Base-by-base conservation (phyloP, 192 early-diverging fungal genomes). In the Podila horticola region DNA sequence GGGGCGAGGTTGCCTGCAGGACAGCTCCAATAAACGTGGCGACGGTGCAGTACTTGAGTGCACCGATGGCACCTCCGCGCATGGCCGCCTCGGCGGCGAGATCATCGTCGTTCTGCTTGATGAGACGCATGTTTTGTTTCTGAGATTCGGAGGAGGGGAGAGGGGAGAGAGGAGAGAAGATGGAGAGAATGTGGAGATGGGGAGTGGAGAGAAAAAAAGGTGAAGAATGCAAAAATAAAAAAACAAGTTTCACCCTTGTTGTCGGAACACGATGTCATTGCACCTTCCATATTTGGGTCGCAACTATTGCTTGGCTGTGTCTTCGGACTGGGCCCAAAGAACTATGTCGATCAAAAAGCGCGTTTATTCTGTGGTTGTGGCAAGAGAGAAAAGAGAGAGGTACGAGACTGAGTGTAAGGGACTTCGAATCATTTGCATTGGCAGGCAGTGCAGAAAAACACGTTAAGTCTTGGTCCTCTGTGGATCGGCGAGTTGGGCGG, bases 101-200 rank as follows among this genome's bases (percentile, higher is more conserved):
- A 38, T 72, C 65, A 31, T 79, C 65, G 34, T 72, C 69, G 61
- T 79, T 45, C 29, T 79, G 60, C 51, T 79, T 79, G 45, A 79
- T 79, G 41, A 79, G 64, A 64, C 76, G 76, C 76, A 79, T 79
- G 50, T 11, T 66, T 30, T 13, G 64, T 20, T n/a, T 64, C n/a
- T 11, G 33, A 26, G 31, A 41, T 45, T 22, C 11, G 22, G 8
- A 28, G 28, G 57, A 58, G 28, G 11, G 57, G 28, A 58, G 57
- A 58, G 55, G 10, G 52, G 52, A 55, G 58, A 60, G 28, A 3
- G 59, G 28, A 29, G 28, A 19, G 28, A 62, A 33, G 15, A 28
- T 34, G 41, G 26, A 20, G 24, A 19, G 28, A 62, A 33, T 31
- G 45, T 34, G 41, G 26, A 20, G 24, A 19, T 48, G 64, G 13